Percentiles rank a stretch among this genome's conserved stretches.
Conservation (phyloP, 1,284 basidiomycete species). For the Kalmanozyma brasiliensis region DNA sequence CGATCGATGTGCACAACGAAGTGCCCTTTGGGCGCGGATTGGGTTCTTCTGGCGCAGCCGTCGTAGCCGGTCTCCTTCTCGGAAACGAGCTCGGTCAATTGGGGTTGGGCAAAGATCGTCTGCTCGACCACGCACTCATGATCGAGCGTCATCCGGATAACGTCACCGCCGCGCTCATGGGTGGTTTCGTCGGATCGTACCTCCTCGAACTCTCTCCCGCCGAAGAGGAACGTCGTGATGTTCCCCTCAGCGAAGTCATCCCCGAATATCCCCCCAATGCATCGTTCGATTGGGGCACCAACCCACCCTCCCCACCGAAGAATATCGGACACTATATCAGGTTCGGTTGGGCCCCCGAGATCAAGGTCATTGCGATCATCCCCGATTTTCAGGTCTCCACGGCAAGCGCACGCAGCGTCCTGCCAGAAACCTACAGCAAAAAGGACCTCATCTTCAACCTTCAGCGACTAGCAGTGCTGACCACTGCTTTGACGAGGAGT, state of each 20-base stretch:
- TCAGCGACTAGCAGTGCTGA: conserved; percentile 95
- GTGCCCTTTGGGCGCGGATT: conserved; percentile 97
- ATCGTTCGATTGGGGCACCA: conserved; percentile 85
- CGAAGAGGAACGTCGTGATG: conserved; percentile 77
- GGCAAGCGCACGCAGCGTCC: conserved; percentile 87
- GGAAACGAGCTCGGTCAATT: conserved; percentile 85
- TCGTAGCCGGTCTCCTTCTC: conserved; percentile 93
- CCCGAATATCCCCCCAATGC: conserved; percentile 96
- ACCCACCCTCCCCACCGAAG: conserved; percentile 85
- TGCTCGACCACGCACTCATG: conserved; percentile 98
- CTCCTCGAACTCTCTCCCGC: conserved; percentile 78
- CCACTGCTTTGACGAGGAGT: conserved; percentile 87
- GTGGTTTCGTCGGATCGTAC: conserved; percentile 98
- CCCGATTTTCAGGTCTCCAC: conserved; percentile 97
- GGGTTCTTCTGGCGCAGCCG: conserved; percentile 96
- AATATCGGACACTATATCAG: conserved; percentile 95
- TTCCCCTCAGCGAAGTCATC: conserved; percentile 93
- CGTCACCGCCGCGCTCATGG: conserved; percentile 94
- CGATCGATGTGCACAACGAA: conserved; percentile 85
- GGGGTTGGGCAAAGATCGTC: conserved; percentile 76
- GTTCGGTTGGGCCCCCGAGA: conserved; percentile 85
- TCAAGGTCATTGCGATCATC: conserved; percentile 94
- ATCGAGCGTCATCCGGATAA: conserved; percentile 99
- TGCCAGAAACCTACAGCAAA: conserved; percentile 84
- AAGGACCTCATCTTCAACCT: conserved; percentile 96